Percentiles rank a stretch among this genome's conserved stretches.
These are phyloP conservation scores for Phanerochaete sordida DNA, from an alignment of 768 basidiomycete species.

Conservation along the genomic window DNA sequence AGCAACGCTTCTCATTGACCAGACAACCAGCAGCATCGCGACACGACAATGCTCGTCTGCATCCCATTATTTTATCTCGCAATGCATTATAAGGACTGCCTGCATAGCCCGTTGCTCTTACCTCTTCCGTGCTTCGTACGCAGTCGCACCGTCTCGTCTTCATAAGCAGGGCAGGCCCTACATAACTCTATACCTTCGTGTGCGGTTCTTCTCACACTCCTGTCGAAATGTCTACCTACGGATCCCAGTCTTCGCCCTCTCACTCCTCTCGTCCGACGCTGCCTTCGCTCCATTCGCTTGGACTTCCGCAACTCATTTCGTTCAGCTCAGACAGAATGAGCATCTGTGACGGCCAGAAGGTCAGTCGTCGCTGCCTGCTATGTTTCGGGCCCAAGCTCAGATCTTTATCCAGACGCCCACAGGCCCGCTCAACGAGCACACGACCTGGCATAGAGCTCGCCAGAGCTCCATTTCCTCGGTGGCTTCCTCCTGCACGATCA, in stretches of 20 bases:
- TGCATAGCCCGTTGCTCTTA: constrained; percentile 4
- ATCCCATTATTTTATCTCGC: neutral
- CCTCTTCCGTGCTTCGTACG: neutral
- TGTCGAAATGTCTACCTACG: constrained; percentile 17
- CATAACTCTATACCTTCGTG: no score
- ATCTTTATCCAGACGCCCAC: neutral
- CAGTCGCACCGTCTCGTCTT: neutral
- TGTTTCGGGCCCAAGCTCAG: neutral
- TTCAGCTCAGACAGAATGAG: neutral
- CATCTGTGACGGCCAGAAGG: neutral
- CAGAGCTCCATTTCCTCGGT: constrained; percentile 37
- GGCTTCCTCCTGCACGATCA: constrained; percentile 36
- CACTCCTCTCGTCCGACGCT: constrained; percentile 41
- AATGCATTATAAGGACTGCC: neutral
- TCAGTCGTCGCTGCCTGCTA: neutral
- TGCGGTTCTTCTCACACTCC: constrained; percentile 24
- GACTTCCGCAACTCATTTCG: constrained; percentile 27
- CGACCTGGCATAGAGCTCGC: neutral
- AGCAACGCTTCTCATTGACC: neutral
- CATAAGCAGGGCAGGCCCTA: constrained; percentile 27
- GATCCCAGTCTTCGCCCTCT: neutral
- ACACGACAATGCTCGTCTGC: constrained; percentile 1
- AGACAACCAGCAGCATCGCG: neutral
- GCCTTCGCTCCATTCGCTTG: constrained; percentile 48
- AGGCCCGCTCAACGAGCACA: neutral